phyloP scores from a whole-genome alignment of 2,329 filamentous ascomycete species.

The Phialophora verrucosa region DNA sequence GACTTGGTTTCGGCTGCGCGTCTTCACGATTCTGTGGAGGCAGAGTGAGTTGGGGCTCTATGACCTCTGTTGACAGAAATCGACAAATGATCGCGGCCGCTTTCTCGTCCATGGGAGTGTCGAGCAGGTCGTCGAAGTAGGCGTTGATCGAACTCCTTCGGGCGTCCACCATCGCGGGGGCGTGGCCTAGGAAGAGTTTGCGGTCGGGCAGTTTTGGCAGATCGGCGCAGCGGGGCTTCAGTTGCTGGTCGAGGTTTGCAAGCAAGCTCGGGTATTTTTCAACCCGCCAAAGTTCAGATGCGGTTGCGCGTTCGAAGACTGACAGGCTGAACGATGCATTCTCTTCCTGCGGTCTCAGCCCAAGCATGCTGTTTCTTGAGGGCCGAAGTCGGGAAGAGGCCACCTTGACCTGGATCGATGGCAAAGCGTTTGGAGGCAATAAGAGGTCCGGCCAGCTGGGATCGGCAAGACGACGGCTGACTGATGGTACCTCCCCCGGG shows the following conservation, averaged over 20 bases:
- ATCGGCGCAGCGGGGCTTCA: conserved; percentile 76
- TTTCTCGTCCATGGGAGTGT: conserved; percentile 77
- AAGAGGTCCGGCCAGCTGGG: conserved; percentile 87
- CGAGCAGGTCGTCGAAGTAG: conserved; percentile 84
- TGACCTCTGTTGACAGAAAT: conserved; percentile 75
- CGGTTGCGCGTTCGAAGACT: conserved; percentile 76
- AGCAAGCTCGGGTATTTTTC: conserved; percentile 89
- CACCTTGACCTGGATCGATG: conserved; percentile 82
- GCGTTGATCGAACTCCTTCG: conserved; percentile 78
- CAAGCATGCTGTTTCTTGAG: conserved; percentile 82
- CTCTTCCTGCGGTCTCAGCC: conserved; percentile 79
- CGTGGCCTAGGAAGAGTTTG: conserved; percentile 86
- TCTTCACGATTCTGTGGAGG: conserved; percentile 32
- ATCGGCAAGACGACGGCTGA: conserved; percentile 79
- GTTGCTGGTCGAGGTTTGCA: conserved; percentile 77
- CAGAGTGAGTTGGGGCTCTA: conserved; percentile 54
- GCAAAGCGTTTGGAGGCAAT: conserved; percentile 84
- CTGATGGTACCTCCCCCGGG: conserved; percentile 42
- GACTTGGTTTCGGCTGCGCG: conserved; percentile 41
- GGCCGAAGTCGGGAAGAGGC: conserved; percentile 95
- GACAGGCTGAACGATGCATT: conserved; percentile 94
- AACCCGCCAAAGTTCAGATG: conserved; percentile 85
- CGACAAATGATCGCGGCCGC: conserved; percentile 82
- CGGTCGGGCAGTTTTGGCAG: conserved; percentile 80
- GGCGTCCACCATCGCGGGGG: conserved; percentile 90